Conservation (phyloP, 2,329 filamentous ascomycete genomes). For the Fusarium keratoplasticum region DNA sequence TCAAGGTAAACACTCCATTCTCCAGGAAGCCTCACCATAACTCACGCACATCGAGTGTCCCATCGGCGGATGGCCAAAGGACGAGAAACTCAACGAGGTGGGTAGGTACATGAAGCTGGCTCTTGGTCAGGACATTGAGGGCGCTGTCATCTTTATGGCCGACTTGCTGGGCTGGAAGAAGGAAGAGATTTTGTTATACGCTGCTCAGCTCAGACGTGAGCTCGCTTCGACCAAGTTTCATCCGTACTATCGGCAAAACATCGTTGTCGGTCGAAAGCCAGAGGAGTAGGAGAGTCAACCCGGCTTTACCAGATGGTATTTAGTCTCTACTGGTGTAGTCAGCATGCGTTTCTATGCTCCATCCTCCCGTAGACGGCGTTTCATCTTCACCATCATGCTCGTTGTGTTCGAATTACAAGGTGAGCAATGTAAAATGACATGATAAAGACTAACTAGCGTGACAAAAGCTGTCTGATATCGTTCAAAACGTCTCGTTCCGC, state of each 20-base stretch:
- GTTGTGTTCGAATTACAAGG: accelerated
- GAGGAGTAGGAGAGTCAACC: too few relatives aligned
- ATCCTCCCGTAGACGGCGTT: neutral
- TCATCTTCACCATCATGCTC: neutral
- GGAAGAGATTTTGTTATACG: neutral
- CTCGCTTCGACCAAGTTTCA: neutral
- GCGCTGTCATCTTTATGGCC: neutral
- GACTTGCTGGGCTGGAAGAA: neutral
- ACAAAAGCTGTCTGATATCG: neutral
- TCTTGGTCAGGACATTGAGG: neutral
- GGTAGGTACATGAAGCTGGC: neutral
- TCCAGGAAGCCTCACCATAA: accelerated
- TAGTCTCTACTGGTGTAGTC: neutral
- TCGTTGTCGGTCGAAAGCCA: neutral
- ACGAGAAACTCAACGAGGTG: neutral
- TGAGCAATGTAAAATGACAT: neutral
- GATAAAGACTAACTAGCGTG: neutral
- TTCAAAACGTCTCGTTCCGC: neutral
- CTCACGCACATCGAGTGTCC: neutral
- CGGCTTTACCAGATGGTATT: too few relatives aligned
- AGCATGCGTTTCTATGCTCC: neutral
- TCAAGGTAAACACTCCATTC: neutral
- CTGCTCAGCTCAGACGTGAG: neutral
- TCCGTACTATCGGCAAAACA: neutral
- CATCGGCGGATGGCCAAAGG: neutral